Percentiles rank a stretch among this genome's conserved stretches.
phyloP scores from a whole-genome alignment of 2,329 filamentous ascomycete species.

The Fusarium sp. region DNA sequence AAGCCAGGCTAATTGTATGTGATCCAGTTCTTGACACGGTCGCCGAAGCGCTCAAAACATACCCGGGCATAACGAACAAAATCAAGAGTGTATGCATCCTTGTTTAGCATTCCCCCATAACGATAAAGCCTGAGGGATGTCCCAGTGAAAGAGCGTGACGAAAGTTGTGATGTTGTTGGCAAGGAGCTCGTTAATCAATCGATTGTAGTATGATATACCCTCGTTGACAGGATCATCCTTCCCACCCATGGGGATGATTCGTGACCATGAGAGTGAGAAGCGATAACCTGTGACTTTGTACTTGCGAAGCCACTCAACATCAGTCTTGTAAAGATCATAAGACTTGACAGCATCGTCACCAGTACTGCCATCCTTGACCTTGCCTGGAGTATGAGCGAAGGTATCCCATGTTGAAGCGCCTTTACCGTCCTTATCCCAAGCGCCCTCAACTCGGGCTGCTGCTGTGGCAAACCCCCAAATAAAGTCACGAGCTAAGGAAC shows the following conservation, averaged over 20 bases:
- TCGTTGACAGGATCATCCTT: conserved; percentile 69
- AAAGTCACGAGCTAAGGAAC: conserved; percentile 15
- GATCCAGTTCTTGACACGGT: conserved; percentile 37
- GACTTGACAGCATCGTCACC: conserved; percentile 50
- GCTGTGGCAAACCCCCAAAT: conserved; percentile 52
- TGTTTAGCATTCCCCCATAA: conserved; percentile 33
- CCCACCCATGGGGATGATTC: conserved; percentile 70
- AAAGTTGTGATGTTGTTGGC: conserved; percentile 65
- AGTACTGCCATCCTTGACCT: conserved; percentile 50
- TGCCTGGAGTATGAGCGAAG: conserved; percentile 49
- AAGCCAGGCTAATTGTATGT: conserved; percentile 37
- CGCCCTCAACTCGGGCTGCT: conserved; percentile 52
- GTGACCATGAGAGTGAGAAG: conserved; percentile 71
- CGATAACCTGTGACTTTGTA: conserved; percentile 68
- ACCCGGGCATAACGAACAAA: conserved; percentile 35
- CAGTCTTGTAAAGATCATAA: conserved; percentile 56
- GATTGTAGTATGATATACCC: conserved; percentile 66
- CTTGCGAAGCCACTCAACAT: conserved; percentile 63
- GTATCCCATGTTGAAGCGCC: conserved; percentile 53
- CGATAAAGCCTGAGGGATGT: conserved; percentile 55
- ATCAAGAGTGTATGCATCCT: conserved; percentile 31
- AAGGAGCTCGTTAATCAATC: conserved; percentile 65
- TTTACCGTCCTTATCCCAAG: conserved; percentile 52
- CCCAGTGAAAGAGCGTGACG: conserved; percentile 72
- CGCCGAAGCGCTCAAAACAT: conserved; percentile 36